A percentile compares a stretch with the other conserved stretches of the same genome.
Conservation (phyloP, 1,284 basidiomycete species). For the Moesziomyces antarcticus region DNA sequence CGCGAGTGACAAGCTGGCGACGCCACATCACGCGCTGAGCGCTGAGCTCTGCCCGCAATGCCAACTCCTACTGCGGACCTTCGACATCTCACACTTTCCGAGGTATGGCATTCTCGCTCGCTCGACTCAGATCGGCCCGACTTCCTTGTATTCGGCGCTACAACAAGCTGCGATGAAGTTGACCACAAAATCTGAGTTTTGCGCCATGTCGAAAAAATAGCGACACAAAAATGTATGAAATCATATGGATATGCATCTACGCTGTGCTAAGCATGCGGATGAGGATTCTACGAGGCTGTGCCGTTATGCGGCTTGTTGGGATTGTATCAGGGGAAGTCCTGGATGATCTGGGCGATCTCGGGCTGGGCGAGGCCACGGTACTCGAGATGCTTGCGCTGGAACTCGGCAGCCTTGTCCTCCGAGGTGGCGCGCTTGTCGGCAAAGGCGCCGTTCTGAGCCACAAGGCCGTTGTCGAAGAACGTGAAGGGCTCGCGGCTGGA, state of each 20-base stretch:
- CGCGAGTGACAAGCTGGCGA: too few relatives aligned
- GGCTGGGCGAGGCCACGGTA: slow-evolving; percentile 20
- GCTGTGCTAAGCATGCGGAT: not conserved
- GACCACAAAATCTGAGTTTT: too few relatives aligned
- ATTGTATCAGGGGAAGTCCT: slow-evolving; percentile 12
- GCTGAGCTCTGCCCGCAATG: too few relatives aligned
- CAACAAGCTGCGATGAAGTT: too few relatives aligned
- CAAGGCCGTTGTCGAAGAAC: slow-evolving; percentile 26
- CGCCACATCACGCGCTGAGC: too few relatives aligned
- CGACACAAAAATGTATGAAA: too few relatives aligned
- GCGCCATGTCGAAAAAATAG: too few relatives aligned
- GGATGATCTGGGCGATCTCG: slow-evolving; percentile 34
- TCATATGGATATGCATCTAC: not conserved
- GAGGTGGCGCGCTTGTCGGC: not conserved
- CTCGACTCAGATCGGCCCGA: too few relatives aligned
- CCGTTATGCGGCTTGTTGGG: not conserved
- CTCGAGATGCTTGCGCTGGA: slow-evolving; percentile 14
- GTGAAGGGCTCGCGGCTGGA: slow-evolving; percentile 20
- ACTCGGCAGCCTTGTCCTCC: slow-evolving; percentile 7
- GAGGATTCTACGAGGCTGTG: not conserved
- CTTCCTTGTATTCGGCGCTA: too few relatives aligned
- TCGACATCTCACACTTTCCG: too few relatives aligned
- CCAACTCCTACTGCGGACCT: too few relatives aligned
- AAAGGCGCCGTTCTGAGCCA: slow-evolving; percentile 7
- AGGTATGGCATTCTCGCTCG: too few relatives aligned